Conservation (phyloP, 2,329 filamentous ascomycete species). For the Grosmannia huntii region DNA sequence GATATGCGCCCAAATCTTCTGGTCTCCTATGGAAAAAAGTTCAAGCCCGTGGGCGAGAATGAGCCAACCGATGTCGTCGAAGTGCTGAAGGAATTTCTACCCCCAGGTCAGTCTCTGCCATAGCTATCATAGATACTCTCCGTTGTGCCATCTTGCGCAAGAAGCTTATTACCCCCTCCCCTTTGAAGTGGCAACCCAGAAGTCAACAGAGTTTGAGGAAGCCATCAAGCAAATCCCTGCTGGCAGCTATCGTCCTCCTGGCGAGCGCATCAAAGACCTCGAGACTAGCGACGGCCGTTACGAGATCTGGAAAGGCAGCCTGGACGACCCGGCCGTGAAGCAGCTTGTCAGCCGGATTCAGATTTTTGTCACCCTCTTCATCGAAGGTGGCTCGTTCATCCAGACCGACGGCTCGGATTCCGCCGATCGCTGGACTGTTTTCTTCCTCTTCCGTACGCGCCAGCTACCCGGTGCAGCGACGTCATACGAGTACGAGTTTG, state of each 20-base stretch:
- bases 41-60: slow-evolving; percentile 53
- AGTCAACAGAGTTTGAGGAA: slow-evolving; percentile 46
- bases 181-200: slow-evolving; percentile 51
- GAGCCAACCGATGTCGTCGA: slow-evolving; percentile 56
- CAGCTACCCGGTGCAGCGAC: slow-evolving; percentile 24
- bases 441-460: slow-evolving; percentile 59
- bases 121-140: background rate
- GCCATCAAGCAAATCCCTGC: slow-evolving; percentile 32
- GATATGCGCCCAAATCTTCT: slow-evolving; percentile 70
- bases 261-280: slow-evolving; percentile 55
- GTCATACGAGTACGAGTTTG: slow-evolving; percentile 59
- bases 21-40: slow-evolving; percentile 59
- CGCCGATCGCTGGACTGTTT: slow-evolving; percentile 79
- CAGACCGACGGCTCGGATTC: slow-evolving; percentile 51
- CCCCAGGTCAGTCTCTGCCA: slow-evolving; percentile 40
- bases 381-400: slow-evolving; percentile 80
- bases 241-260: slow-evolving; percentile 56
- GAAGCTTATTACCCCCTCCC: background rate
- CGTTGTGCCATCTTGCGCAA: background rate
- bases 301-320: slow-evolving; percentile 72
- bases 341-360: slow-evolving; percentile 70
- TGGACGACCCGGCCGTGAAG: slow-evolving; percentile 57
- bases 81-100: slow-evolving; percentile 52
- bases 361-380: slow-evolving; percentile 73
- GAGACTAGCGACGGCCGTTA: slow-evolving; percentile 48